A percentile compares a stretch with the other conserved stretches of the same genome.
Evolutionary conservation across 2,329 filamentous ascomycete species (phyloP).

Genomic region (Drechslerella stenobrocha): DNA sequence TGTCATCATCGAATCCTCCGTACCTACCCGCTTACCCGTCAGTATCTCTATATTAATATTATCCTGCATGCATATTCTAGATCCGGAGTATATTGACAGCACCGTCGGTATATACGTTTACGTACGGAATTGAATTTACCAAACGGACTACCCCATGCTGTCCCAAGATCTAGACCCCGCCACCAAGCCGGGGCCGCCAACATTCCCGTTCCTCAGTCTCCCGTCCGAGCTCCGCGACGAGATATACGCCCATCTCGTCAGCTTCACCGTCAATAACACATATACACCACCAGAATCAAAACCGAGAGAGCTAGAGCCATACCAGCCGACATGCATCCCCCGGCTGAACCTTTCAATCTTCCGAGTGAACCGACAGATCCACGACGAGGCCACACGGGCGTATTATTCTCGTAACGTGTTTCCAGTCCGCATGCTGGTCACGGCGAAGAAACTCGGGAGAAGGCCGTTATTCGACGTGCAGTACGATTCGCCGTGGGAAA

Average conservation of each 20-base stretch:
- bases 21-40: too few relatives aligned
- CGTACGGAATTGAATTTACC: too few relatives aligned
- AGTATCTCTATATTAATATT: too few relatives aligned
- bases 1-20: too few relatives aligned
- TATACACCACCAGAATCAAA: neutral
- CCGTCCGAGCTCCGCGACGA: constrained; percentile 35
- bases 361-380: constrained; percentile 6
- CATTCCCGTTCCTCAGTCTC: constrained; percentile 29
- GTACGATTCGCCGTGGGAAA: constrained; percentile 24
- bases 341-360: constrained; percentile 7
- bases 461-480: constrained; percentile 11
- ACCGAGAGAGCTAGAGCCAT: neutral
- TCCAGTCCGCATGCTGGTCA: constrained; percentile 4
- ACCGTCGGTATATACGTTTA: too few relatives aligned
- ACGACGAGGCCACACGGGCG: neutral
- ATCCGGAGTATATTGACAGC: too few relatives aligned
- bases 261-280: neutral
- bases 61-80: too few relatives aligned
- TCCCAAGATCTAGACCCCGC: too few relatives aligned
- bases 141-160: too few relatives aligned
- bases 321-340: constrained; percentile 5
- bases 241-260: constrained; percentile 22
- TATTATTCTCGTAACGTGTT: constrained; percentile 1
- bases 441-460: neutral
- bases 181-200: too few relatives aligned